Evolutionary conservation across 2,329 filamentous ascomycete species (phyloP).

Genomic region (Pseudogymnoascus sp.): DNA sequence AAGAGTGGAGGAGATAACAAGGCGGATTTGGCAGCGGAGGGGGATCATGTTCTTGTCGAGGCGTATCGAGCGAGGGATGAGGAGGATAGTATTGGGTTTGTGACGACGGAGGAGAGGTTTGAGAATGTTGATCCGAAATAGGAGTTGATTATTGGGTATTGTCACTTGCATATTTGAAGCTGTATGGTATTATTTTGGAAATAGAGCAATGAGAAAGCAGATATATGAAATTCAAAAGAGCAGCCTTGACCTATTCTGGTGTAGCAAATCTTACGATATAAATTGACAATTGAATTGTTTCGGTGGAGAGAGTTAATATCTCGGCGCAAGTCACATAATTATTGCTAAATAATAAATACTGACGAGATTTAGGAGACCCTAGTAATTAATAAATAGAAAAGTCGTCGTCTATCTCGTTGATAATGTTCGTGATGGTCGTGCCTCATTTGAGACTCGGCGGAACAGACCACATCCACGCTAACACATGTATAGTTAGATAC

Average conservation of each 20-base stretch:
- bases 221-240: neutral
- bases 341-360: no score
- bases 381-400: neutral
- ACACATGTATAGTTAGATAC: neutral
- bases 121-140: conserved; percentile 5
- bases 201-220: neutral
- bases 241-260: neutral
- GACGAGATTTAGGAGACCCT: neutral
- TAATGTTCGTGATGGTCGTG: neutral
- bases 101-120: neutral
- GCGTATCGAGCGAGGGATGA: neutral
- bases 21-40: neutral
- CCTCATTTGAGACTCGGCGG: neutral
- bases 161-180: neutral
- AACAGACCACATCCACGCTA: neutral
- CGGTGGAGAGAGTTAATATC: neutral
- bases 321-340: neutral
- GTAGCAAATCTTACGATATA: neutral
- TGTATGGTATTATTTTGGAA: neutral
- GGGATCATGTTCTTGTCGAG: neutral
- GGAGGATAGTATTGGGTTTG: neutral
- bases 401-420: neutral
- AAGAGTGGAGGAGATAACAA: neutral
- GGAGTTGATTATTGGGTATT: neutral
- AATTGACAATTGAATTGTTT: neutral